Evolutionary conservation across 2,329 filamentous ascomycete species (phyloP).

Genomic region (Aspergillus brunneoviolaceus): DNA sequence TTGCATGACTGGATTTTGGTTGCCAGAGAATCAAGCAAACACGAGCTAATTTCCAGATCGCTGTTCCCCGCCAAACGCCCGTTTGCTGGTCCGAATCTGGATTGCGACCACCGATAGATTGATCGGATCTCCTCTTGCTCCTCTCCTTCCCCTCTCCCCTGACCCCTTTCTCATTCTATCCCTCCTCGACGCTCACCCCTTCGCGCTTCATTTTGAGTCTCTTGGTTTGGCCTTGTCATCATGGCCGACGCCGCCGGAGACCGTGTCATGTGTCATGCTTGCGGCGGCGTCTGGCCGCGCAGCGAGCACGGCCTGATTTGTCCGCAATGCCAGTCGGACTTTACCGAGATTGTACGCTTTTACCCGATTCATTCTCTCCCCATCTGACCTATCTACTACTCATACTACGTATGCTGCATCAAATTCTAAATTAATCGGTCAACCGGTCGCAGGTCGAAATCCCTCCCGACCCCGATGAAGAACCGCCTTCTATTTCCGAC

Average conservation of each 20-base stretch:
- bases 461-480: constrained; percentile 27
- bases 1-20: not conserved
- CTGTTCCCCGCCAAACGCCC: not conserved
- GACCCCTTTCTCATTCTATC: not conserved
- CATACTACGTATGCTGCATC: too few relatives aligned
- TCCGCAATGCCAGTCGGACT: constrained; percentile 73
- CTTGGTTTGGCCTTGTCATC: constrained; percentile 4
- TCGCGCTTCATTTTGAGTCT: not conserved
- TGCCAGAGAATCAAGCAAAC: not conserved
- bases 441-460: constrained; percentile 32
- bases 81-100: constrained; percentile 2
- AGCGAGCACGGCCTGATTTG: constrained; percentile 68
- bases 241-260: constrained; percentile 51
- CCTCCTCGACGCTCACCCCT: not conserved
- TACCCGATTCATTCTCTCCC: constrained; percentile 5
- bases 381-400: not conserved
- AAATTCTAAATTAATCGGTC: constrained; percentile 8
- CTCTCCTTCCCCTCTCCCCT: not conserved
- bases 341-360: constrained; percentile 76
- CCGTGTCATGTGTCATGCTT: constrained; percentile 83
- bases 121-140: not conserved
- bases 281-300: constrained; percentile 76
- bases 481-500: constrained; percentile 14
- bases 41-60: not conserved
- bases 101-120: not conserved